Percentiles rank a stretch among this genome's conserved stretches.
phyloP scores from a whole-genome alignment of 2,329 filamentous ascomycete genomes.

The Paraphoma chrysanthemicola region DNA sequence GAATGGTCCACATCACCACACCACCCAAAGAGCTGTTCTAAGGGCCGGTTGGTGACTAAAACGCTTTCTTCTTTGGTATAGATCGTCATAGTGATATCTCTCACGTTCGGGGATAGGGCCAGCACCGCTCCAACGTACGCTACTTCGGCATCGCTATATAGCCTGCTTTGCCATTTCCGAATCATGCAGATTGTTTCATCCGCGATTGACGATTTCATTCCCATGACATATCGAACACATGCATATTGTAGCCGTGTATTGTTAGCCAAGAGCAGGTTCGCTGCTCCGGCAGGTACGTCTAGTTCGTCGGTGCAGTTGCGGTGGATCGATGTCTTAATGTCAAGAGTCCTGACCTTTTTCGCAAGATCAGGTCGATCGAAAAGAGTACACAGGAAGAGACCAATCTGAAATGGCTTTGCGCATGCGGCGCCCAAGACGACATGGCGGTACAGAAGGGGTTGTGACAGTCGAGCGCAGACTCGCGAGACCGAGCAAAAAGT shows the following conservation, averaged over 20 bases:
- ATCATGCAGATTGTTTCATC: not conserved
- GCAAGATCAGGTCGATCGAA: not conserved
- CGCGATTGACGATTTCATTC: too few species aligned
- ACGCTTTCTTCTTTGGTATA: not conserved
- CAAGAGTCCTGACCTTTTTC: not conserved
- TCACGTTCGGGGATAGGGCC: not conserved
- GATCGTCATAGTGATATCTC: not conserved
- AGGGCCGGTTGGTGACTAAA: not conserved
- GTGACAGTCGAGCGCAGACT: not conserved
- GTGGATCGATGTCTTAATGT: not conserved
- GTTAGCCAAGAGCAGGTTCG: not conserved
- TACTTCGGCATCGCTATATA: not conserved
- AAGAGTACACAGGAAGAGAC: not conserved
- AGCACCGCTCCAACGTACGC: not conserved
- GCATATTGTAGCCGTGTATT: not conserved
- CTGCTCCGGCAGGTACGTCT: not conserved
- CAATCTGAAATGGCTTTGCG: not conserved
- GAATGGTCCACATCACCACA: not conserved
- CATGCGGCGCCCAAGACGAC: not conserved
- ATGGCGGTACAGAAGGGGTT: not conserved
- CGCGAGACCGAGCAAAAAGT: not conserved
- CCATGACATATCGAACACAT: not conserved
- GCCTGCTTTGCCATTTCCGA: not conserved
- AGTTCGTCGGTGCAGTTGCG: not conserved
- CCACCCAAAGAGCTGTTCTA: not conserved